These are phyloP conservation scores for Phytophthora foliorum DNA, from an alignment of 352 stramenopile genomes.

Conservation along the genomic window DNA sequence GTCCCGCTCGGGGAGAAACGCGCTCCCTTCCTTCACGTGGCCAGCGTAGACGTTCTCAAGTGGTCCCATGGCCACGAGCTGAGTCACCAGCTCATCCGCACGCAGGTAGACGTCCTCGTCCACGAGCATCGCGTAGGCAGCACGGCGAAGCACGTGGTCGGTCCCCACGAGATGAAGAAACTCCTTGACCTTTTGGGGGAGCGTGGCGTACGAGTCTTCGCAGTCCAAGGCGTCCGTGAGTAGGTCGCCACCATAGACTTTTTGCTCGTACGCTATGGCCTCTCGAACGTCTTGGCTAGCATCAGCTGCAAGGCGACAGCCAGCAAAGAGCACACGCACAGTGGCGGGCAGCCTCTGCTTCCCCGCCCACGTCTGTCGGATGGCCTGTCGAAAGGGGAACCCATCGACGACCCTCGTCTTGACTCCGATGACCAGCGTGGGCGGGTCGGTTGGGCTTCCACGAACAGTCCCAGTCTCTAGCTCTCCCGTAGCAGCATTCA, in stretches of 20 bases:
- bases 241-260: conserved; percentile 46
- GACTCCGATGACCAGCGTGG: conserved; percentile 48
- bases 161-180: conserved; percentile 56
- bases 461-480: neutral
- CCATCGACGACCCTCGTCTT: conserved; percentile 50
- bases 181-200: conserved; percentile 68
- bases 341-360: conserved; percentile 15
- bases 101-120: conserved; percentile 69
- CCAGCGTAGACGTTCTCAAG: conserved; percentile 41
- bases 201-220: conserved; percentile 58
- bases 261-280: conserved; percentile 49
- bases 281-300: conserved; percentile 15
- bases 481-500: conserved; percentile 30
- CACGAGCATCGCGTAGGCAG: conserved; percentile 61
- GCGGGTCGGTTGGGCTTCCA: conserved; percentile 14
- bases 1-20: conserved; percentile 42
- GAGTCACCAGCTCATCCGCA: conserved; percentile 17
- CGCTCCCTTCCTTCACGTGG: conserved; percentile 30
- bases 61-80: conserved; percentile 19
- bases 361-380: conserved; percentile 52
- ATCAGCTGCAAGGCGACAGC: conserved; percentile 28
- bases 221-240: conserved; percentile 61
- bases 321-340: conserved; percentile 41
- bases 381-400: conserved; percentile 49
- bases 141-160: conserved; percentile 26